Evolutionary conservation across 768 basidiomycete genomes (phyloP), one percentile per base, ranked within the genome.

Genomic region (Podaxis rugospora): DNA sequence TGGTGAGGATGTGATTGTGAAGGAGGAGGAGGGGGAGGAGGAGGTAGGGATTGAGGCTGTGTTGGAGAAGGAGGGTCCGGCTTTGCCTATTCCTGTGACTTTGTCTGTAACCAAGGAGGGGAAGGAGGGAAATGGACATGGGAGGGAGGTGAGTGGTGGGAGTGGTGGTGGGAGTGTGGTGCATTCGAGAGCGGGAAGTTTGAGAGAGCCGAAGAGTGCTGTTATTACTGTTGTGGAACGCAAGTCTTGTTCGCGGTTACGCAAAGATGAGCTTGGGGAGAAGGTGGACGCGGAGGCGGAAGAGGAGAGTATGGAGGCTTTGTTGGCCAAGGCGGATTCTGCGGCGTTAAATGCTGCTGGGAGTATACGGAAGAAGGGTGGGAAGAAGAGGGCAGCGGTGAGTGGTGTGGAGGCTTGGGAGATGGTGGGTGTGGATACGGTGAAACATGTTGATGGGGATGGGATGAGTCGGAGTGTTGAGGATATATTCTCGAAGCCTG

Each of bases 341-440:
- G 47, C 23, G 18, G 11, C 13, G 47, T 7, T 27, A 42, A 18
- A 32, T 9, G 32, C 7, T n/a, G 23, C 23, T 23, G 40, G 40
- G 16, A 42, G 40, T 42, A 18, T 9, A 14, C 7, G 55, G 9
- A 14, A 14, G 11, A 44, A 27, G 3, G 10, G 23, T 32, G 53
- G 53, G 35, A 55, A 50, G 53, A 61, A 47, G 52, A 61, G 59
- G 53, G 47, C n/a, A 4, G 36, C 49, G 52, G 10, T 55, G 59
- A 54, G 53, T 37, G 59, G 52, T 32, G 59, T 25, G 5, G 59
- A 61, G 21, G 59, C 59, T 54, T 61, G 59, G 59, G 52, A 61
- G 52, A 61, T 54, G 51, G 9, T 55, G 13, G 27, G 49, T 47
- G 52, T 61, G n/a, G 52, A 61, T 28, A 61, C 59, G 42, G 35